Base-by-base conservation (phyloP, 1,139 yeast genomes). In the Pneumocystis jirovecii region DNA sequence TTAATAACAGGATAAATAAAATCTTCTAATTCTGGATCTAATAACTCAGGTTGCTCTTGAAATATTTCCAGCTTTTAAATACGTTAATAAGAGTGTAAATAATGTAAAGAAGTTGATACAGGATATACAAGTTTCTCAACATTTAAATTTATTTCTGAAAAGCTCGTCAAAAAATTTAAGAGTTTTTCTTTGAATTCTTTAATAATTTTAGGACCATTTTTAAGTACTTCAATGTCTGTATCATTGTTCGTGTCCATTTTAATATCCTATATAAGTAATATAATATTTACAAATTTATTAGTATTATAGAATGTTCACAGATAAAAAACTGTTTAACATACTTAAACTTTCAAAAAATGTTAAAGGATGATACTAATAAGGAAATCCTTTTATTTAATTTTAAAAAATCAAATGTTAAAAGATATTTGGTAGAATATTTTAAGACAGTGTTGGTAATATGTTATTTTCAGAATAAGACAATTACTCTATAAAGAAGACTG, bases 11-110 rank as follows among this genome's bases (percentile, higher is more conserved):
- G 64, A 3, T 63, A 63, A 8, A 73, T 70, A 35, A 71, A 56
- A 4, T 62, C 56, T 35, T 70, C 71, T 35, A 75, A 68, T 12
- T 69, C 68, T 21, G 74, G 68, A 67, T 77, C 80, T 4, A 77
- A 69, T 31, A 77, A 70, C 66, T 74, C 76, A 1, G 79, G 78
- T 21, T 72, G 70, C 31, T 72, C 74, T 66, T 75, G 79, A 65
- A 74, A 76, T 19, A 70, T 72, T 19, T 73, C 75, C 17, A 74
- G 63, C 56, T 45, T 6, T 29, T 15, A 50, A 15, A 25, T 50
- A 50, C 25, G n/a, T 50, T 15, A 50, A 50, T 25, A 50, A 8
- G 2, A 2, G 5, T 8, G 17, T 50, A 50, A n/a, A 12, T 6
- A 40, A 17, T 12, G 12, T 12, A 25, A 25, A 50, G 21, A 50